Evolutionary conservation across 441 rosid genomes (phyloP).

Genomic region (Caryocar brasiliense): DNA sequence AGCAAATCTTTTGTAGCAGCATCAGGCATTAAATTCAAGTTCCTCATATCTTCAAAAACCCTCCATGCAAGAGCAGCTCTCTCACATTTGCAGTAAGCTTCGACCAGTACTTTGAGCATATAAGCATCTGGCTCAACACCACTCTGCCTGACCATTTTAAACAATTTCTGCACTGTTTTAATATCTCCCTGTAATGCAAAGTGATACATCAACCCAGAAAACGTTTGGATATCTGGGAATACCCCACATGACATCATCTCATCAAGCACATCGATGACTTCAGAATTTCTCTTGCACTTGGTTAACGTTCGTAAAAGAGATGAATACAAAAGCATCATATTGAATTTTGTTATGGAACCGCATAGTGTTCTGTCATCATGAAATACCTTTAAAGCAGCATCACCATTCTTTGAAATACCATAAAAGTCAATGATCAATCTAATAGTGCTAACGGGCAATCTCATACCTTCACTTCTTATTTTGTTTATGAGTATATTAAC

Average conservation of each 20-base stretch:
- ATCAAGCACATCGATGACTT: constrained; percentile 56
- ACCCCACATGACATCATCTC: constrained; percentile 57
- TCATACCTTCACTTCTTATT: constrained; percentile 56
- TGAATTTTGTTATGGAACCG: constrained; percentile 40
- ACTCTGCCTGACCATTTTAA: constrained; percentile 60
- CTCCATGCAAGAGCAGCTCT: constrained; percentile 77
- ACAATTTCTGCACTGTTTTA: constrained; percentile 61
- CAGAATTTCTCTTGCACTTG: constrained; percentile 56
- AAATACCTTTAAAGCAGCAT: constrained; percentile 76
- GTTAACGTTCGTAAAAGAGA: constrained; percentile 68
- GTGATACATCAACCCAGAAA: constrained; percentile 75
- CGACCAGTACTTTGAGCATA: constrained; percentile 59
- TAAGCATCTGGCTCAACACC: constrained; percentile 63
- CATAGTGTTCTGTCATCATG: constrained; percentile 50
- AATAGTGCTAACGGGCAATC: constrained; percentile 69
- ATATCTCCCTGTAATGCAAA: constrained; percentile 70
- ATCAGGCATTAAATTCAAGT: constrained; percentile 50
- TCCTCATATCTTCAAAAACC: constrained; percentile 67
- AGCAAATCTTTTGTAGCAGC: constrained; percentile 62
- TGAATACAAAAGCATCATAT: constrained; percentile 68
- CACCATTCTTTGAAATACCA: constrained; percentile 77
- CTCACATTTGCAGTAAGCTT: constrained; percentile 68
- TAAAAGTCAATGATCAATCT: constrained; percentile 64
- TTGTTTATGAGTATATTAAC: constrained; percentile 59
- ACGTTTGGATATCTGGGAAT: constrained; percentile 72